These are phyloP conservation scores for Rhodotorula mucilaginosa DNA, from an alignment of 1,284 basidiomycete species.

Conservation along the genomic window DNA sequence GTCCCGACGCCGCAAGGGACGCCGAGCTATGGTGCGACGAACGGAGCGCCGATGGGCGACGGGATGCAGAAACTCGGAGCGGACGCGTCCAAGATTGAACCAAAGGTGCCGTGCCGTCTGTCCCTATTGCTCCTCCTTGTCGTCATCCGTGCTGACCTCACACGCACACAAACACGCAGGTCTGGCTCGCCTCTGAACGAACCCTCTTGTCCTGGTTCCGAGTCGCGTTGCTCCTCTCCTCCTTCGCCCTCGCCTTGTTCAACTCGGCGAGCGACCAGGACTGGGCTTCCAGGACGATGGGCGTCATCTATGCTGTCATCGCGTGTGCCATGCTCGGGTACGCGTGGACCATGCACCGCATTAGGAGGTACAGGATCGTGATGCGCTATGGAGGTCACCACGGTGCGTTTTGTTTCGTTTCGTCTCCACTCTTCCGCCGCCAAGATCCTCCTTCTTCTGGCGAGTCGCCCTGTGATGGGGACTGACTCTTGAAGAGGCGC, in stretches of 20 bases:
- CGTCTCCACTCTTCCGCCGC: conserved; percentile 3
- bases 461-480: neutral
- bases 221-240: conserved; percentile 74
- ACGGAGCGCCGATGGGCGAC: conserved; percentile 15
- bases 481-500: neutral
- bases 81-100: conserved; percentile 38
- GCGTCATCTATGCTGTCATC: conserved; percentile 78
- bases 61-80: conserved; percentile 32
- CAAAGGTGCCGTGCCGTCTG: conserved; percentile 26
- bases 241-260: conserved; percentile 82
- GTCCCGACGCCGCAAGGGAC: neutral
- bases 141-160: neutral
- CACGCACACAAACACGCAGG: neutral
- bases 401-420: conserved; percentile 56
- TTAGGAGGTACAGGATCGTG: conserved; percentile 85
- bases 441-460: no score
- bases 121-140: neutral
- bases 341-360: conserved; percentile 82
- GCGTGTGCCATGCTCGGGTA: conserved; percentile 57
- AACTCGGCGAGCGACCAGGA: conserved; percentile 68
- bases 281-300: conserved; percentile 70
- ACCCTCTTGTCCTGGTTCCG: conserved; percentile 45
- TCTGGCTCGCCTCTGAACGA: conserved; percentile 42
- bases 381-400: conserved; percentile 87
- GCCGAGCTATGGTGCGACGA: conserved; percentile 23